Percentiles rank a stretch among this genome's conserved stretches.
These are phyloP conservation scores for Dichotomopilus funicola DNA, from an alignment of 2,329 filamentous ascomycete genomes.

Conservation along the genomic window DNA sequence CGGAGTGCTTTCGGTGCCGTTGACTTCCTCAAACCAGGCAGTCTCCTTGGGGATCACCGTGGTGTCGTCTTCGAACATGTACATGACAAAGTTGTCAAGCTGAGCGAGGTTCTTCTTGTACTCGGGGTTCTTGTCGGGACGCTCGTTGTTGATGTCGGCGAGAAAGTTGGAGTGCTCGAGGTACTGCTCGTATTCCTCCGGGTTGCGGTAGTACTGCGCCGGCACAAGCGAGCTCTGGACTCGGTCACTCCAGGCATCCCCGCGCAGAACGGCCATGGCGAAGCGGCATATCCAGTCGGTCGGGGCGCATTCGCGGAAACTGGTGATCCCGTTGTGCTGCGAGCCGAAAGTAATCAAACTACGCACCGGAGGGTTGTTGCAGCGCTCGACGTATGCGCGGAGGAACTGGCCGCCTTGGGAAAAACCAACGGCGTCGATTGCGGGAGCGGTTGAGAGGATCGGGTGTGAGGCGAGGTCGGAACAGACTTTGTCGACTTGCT, in stretches of 20 bases:
- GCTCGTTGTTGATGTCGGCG: conserved; percentile 95
- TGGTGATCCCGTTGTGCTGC: conserved; percentile 85
- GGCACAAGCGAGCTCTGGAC: conserved; percentile 80
- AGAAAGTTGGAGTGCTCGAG: conserved; percentile 79
- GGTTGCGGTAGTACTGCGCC: conserved; percentile 88
- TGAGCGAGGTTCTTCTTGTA: conserved; percentile 66
- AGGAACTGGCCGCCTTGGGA: conserved; percentile 95
- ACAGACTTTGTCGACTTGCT: conserved; percentile 73
- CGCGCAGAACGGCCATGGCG: conserved; percentile 69
- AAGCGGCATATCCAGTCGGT: conserved; percentile 76
- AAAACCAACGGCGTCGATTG: conserved; percentile 87
- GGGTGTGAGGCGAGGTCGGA: conserved; percentile 66
- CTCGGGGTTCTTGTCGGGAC: conserved; percentile 60
- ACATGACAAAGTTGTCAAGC: conserved; percentile 79
- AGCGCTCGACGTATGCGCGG: conserved; percentile 83
- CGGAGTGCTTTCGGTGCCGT: conserved; percentile 59
- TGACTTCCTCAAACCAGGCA: conserved; percentile 84
- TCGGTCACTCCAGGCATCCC: conserved; percentile 71
- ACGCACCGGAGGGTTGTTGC: conserved; percentile 67
- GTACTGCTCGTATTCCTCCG: conserved; percentile 61
- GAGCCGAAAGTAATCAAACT: conserved; percentile 83
- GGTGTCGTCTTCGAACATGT: conserved; percentile 78
- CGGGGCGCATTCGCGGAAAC: conserved; percentile 67
- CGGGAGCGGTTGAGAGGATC: conserved; percentile 73
- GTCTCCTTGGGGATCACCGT: conserved; percentile 87